Evolutionary conservation across 2,329 filamentous ascomycete genomes (phyloP), one percentile per base, ranked within the genome.

Genomic region (Cercospora zeina): DNA sequence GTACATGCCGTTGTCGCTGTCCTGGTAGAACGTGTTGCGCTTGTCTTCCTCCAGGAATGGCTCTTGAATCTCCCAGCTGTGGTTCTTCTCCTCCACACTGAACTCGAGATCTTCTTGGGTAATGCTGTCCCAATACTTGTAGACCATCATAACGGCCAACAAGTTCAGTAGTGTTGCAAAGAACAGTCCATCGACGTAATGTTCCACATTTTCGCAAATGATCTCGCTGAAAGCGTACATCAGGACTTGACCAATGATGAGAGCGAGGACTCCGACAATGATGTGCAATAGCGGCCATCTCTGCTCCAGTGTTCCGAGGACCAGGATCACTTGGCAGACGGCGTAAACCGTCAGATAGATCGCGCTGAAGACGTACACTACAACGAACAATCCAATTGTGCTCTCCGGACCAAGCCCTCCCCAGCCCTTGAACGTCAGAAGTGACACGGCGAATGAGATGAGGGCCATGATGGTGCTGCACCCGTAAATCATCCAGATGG

Each of bases 71-170:
- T 99, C 95, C 95, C 95, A 99, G 76, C 95, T 97, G 80, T 96
- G 96, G 78, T 91, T 89, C 76, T 93, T 91, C 62, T 91, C 91
- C 67, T 93, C 93, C 54, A 99, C 95, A 2, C 92, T 96, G 78
- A 99, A 99, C 76, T 99, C 95, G 68, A 99, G 88, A 76, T 99
- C 95, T 79, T 99, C 95, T 74, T 90, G 92, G 21, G 95, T 99
- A 77, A 99, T 99, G 14, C 93, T 97, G 75, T 99, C 95, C 95
- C 95, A 99, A 82, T 96, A 99, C 92, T 99, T 99, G 84, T 99
- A 99, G 37, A 99, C 88, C 95, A 97, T 99, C 95, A 99, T 99
- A 64, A 99, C 93, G 11, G 88, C 91, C 47, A 99, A 81, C 49
- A 99, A 79, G 74, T 99, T 99, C 81, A 92, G 95, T 59, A 93